Percentiles rank a stretch among this genome's conserved stretches.
phyloP scores from a whole-genome alignment of 164 flowering plant genomes.

The Akebia trifoliata region DNA sequence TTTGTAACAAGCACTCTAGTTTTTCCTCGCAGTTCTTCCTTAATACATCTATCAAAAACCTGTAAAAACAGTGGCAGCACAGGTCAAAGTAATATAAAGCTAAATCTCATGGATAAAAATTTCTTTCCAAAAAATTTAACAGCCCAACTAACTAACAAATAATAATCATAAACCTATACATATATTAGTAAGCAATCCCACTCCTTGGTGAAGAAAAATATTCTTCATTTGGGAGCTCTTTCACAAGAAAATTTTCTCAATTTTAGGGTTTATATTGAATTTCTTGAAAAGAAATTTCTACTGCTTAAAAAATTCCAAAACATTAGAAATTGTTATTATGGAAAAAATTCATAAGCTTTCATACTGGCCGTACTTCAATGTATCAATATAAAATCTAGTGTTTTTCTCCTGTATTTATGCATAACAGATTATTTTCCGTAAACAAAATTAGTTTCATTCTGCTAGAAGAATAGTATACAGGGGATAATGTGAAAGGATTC shows the following conservation, averaged over 20 bases:
- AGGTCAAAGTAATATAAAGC: constrained; percentile 2
- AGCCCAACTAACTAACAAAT: not conserved
- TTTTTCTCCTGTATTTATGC: not conserved
- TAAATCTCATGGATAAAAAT: not conserved
- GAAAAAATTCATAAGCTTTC: no score
- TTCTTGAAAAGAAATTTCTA: no score
- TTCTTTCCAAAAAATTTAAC: not conserved
- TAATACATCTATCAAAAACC: constrained; percentile 95
- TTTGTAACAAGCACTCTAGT: constrained; percentile 97
- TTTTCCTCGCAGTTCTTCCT: constrained; percentile 71
- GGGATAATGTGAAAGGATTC: not conserved
- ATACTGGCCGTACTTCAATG: no score
- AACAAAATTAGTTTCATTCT: not conserved
- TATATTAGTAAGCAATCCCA: not conserved
- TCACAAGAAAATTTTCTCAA: not conserved
- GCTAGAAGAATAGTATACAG: not conserved
- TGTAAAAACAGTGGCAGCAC: constrained; percentile 18
- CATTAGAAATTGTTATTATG: no score
- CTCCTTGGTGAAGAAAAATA: not conserved
- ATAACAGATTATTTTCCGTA: not conserved
- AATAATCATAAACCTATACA: not conserved
- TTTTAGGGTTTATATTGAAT: no score
- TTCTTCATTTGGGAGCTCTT: not conserved
- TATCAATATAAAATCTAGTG: no score
- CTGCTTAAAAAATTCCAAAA: no score